Evolutionary conservation across 164 flowering plant species (phyloP).

Genomic region (Kalanchoe fedtschenkoi): DNA sequence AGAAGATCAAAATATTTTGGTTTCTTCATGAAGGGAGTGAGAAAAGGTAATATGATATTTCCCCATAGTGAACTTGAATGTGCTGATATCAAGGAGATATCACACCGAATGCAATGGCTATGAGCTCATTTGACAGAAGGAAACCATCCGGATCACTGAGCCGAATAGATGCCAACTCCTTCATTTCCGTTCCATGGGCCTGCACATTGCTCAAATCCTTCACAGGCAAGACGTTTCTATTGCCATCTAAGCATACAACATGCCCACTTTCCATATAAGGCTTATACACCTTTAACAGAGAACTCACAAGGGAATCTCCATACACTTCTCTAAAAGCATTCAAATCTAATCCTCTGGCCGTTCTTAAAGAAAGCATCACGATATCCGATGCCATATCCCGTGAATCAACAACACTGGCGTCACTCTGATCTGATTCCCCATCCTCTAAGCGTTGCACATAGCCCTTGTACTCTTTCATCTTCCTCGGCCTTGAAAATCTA

Average conservation of each 20-base stretch:
- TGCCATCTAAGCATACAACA: constrained; percentile 54
- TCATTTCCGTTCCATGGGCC: constrained; percentile 15
- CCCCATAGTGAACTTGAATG: not conserved
- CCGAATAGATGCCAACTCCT: constrained; percentile 34
- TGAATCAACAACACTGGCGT: constrained; percentile 16
- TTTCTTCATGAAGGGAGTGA: not conserved
- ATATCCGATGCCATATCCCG: constrained; percentile 65
- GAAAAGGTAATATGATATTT: not conserved
- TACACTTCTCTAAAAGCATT: constrained; percentile 44
- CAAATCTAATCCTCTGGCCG: constrained; percentile 62
- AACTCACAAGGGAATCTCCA: constrained; percentile 33
- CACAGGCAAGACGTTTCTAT: constrained; percentile 27
- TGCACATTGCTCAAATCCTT: constrained; percentile 27
- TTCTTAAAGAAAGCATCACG: constrained; percentile 82
- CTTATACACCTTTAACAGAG: constrained; percentile 43
- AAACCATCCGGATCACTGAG: constrained; percentile 94
- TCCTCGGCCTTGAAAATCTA: constrained; percentile 81
- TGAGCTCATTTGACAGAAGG: constrained; percentile 85
- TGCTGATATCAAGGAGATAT: constrained; percentile 34
- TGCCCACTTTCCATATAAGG: constrained; percentile 77
- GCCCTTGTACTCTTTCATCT: too few species aligned
- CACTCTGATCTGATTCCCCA: constrained; percentile 18
- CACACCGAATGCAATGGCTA: constrained; percentile 61
- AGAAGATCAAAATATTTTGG: not conserved
- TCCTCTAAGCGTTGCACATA: constrained; percentile 52